Conservation (phyloP, 2,329 filamentous ascomycete species). For the Ciborinia camelliae region DNA sequence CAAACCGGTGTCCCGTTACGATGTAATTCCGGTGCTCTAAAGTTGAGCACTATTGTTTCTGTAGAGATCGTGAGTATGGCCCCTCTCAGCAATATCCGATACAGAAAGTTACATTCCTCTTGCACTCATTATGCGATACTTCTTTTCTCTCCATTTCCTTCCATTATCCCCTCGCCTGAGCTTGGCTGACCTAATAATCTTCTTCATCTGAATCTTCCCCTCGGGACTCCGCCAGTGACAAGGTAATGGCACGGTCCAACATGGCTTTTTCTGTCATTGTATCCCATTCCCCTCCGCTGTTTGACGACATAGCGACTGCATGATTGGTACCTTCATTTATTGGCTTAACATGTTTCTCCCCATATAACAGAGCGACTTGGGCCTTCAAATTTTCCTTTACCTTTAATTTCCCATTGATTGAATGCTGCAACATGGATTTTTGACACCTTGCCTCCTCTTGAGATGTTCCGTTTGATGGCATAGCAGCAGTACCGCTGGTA, state of each 20-base stretch:
- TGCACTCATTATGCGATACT: too few species aligned
- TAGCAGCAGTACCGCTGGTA: too few species aligned
- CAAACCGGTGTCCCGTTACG: not conserved
- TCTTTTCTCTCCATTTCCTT: not conserved
- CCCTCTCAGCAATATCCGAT: not conserved
- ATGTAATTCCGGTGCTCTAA: not conserved
- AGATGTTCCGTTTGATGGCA: too few species aligned
- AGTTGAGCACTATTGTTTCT: not conserved
- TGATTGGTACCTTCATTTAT: not conserved
- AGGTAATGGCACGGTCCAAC: not conserved
- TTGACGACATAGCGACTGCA: not conserved
- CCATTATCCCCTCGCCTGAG: too few species aligned
- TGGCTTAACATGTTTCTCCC: not conserved
- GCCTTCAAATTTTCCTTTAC: too few species aligned
- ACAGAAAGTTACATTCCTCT: not conserved
- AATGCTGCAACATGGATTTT: too few species aligned
- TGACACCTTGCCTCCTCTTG: too few species aligned
- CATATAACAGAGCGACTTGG: too few species aligned
- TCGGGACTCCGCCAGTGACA: not conserved
- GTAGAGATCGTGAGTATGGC: not conserved
- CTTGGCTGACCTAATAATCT: not conserved
- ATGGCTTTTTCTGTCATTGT: not conserved
- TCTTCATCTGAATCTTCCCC: not conserved
- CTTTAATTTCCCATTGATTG: too few species aligned
- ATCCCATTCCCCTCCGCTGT: not conserved